Evolutionary conservation across 192 early-diverging fungal genomes (phyloP), one percentile per base, ranked within the genome.

Genomic region (Coemansia sp.): DNA sequence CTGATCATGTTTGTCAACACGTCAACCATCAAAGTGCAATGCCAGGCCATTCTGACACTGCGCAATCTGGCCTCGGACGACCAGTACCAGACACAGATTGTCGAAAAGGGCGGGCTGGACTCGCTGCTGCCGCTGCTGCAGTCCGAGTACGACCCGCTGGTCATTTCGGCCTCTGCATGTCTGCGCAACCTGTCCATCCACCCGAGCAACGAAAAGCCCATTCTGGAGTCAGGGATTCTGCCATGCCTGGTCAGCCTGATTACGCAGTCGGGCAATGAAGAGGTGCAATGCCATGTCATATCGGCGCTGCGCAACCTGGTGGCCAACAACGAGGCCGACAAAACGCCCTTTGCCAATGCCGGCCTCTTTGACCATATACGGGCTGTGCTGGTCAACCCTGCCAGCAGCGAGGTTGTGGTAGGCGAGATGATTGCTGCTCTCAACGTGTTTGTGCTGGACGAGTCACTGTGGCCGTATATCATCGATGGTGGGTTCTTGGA

Each of bases 141-240:
- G 76, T 89, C 90, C 21, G 80, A 80, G 9, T 87, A 87, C 53
- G 76, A 85, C 21, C 86, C 88, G 30, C 75, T 92, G 58, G 87
- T 90, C 15, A 67, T 91, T 0, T 90, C 92, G 3, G 89, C 90
- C 0, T 88, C 90, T 11, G 92, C 92, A 3, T 93, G 91, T 46
- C 79, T 94, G 47, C 86, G 92, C 48, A 94, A 94, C 61, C 83
- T 94, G 37, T 93, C 91, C 34, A 94, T 94, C 50, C 89, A 91
- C 60, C 83, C 88, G 11, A 71, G 81, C 44, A 92, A 92, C 78
- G 91, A 93, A 66, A 84, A 85, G 16, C 89, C 88, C 28, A 91
- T 92, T 49, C 83, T 93, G 38, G 84, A 88, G 56, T 88, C 86
- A 28, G 86, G 85, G 15, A 89, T 92, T 47, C 69, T 94, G 48